Evolutionary conservation across 2,329 filamentous ascomycete genomes (phyloP), one percentile per base, ranked within the genome.

Genomic region (Verticillium longisporum): DNA sequence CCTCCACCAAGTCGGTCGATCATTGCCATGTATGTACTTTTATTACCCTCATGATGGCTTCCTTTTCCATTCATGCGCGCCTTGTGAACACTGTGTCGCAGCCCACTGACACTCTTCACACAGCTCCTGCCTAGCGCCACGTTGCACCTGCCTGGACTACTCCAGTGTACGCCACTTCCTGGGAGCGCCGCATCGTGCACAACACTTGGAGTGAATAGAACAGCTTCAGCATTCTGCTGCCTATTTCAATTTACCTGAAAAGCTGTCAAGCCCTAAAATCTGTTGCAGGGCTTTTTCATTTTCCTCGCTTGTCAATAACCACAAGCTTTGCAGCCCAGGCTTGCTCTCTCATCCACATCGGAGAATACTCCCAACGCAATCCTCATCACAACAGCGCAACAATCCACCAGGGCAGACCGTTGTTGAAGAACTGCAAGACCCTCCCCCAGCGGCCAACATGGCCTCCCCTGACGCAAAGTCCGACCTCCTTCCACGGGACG

Each of bases 401-500:
- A 6, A 9, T 36, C 2, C 34, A 36, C 9, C 34, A 36, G 13
- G 34, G 9, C 34, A 36, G 7, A 36, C 34, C 34, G 2, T 36
- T 6, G 13, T 36, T 13, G 34, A 9, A 13, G 34, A 36, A 10
- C 13, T 2, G 7, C 34, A 36, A 36, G 2, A 36, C 45, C n/a
- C 21, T 18, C 18, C 11, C 4, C 45, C 45, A n/a, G 13, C 36
- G 36, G 50, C 57, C 26, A 56, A 4, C 45, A 64, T 65, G 64
- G 63, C 62, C 32, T 62, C 62, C 32, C 21, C 62, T 6, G 58
- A 63, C 7, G 56, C 62, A 15, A 64, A 53, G 26, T 33, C 58
- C 41, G 53, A 34, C 32, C 59, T n/a, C 7, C 61, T 60, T 33
- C 62, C 59, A 6, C 61, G 72, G 6, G 72, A 74, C 34, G 63